A percentile compares a stretch with the other conserved stretches of the same genome.
Conservation (phyloP, 2,329 filamentous ascomycete genomes). For the Alternaria sp. region DNA sequence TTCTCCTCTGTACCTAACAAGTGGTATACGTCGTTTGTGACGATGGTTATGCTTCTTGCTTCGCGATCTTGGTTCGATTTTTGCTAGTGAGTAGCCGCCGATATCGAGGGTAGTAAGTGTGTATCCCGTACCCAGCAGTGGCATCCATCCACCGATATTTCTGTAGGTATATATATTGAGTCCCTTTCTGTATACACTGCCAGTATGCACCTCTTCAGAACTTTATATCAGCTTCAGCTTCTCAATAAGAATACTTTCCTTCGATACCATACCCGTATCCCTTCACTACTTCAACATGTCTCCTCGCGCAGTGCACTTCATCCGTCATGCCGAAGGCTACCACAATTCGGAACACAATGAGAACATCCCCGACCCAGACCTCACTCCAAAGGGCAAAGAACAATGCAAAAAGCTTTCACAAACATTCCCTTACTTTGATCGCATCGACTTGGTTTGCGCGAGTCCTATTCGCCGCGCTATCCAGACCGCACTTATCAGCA, state of each 20-base stretch:
- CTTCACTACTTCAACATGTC: conserved; percentile 16
- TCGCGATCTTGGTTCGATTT: neutral
- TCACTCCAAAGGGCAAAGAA: conserved; percentile 75
- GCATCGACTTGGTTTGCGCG: conserved; percentile 74
- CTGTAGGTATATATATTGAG: neutral
- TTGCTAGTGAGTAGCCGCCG: neutral
- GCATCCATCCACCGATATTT: too few species aligned
- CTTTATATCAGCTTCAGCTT: neutral
- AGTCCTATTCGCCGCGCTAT: conserved; percentile 83
- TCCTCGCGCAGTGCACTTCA: conserved; percentile 53
- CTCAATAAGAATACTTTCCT: neutral
- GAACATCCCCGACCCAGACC: conserved; percentile 73
- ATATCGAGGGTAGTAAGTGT: neutral
- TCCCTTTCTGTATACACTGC: neutral
- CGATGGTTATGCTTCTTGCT: neutral
- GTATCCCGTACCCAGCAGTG: neutral
- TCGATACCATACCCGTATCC: neutral
- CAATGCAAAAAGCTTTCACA: conserved; percentile 65
- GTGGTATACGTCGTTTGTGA: neutral
- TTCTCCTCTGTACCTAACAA: neutral
- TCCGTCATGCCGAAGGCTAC: conserved; percentile 76
- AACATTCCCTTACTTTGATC: neutral
- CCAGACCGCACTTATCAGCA: conserved; percentile 72
- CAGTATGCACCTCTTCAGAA: neutral
- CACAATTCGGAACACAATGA: conserved; percentile 79